A percentile compares a stretch with the other conserved stretches of the same genome.
Evolutionary conservation across 2,329 filamentous ascomycete species (phyloP).

Genomic region (Penicillium sp.): DNA sequence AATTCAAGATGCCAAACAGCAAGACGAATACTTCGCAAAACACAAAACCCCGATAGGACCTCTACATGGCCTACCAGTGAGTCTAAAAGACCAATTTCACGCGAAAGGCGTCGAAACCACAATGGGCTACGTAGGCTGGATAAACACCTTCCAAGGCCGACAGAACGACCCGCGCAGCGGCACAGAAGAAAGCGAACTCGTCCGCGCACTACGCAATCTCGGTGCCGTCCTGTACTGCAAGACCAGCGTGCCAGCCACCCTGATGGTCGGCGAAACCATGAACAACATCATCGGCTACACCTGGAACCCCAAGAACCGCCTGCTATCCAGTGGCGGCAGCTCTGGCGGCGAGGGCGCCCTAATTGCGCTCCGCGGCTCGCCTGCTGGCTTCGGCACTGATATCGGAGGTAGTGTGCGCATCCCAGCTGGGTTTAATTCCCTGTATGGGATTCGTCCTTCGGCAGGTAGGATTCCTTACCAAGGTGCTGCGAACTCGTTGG

Average conservation of each 20-base stretch:
- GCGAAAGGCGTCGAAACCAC: conserved; percentile 46
- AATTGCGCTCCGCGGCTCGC: conserved; percentile 46
- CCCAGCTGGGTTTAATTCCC: conserved; percentile 51
- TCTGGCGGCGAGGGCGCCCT: conserved; percentile 53
- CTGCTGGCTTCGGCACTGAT: conserved; percentile 52
- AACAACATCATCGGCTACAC: conserved; percentile 55
- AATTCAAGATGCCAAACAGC: conserved; percentile 40
- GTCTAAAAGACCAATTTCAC: conserved; percentile 44
- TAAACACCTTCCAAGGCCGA: conserved; percentile 52
- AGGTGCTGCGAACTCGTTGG: conserved; percentile 55
- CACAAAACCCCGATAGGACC: conserved; percentile 46
- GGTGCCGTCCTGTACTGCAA: conserved; percentile 50
- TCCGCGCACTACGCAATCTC: conserved; percentile 45
- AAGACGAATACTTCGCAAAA: conserved; percentile 42
- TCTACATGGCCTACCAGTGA: conserved; percentile 56
- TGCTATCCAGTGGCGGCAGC: conserved; percentile 49
- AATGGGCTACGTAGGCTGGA: conserved; percentile 60
- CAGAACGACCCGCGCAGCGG: conserved; percentile 44
- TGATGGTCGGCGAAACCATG: conserved; percentile 52
- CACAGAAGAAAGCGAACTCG: conserved; percentile 51
- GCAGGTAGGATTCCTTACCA: conserved; percentile 47
- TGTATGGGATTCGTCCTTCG: conserved; percentile 51
- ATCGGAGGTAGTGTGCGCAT: conserved; percentile 51
- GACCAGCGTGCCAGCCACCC: conserved; percentile 49
- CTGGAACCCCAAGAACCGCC: conserved; percentile 49